A percentile compares a stretch with the other conserved stretches of the same genome.
Evolutionary conservation across 306 rosid genomes (phyloP).

Genomic region (Begonia fuchsioides): DNA sequence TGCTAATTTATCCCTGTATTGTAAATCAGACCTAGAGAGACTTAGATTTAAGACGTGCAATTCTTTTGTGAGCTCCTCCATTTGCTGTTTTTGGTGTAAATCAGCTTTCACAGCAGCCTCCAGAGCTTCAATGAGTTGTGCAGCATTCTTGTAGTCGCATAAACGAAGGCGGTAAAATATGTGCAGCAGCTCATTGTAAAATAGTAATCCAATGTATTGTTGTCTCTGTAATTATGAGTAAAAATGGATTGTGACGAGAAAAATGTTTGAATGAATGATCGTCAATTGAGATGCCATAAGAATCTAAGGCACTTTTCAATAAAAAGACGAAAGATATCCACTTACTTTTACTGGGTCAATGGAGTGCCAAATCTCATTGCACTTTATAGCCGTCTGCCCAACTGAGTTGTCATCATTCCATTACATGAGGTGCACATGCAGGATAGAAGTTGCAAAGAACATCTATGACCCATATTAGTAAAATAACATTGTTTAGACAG

Average conservation of each 20-base stretch:
- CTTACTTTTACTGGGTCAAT: conserved; percentile 60
- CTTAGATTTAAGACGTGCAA: conserved; percentile 54
- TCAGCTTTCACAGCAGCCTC: conserved; percentile 88
- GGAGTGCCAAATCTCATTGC: conserved; percentile 71
- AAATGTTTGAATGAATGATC: too few relatives aligned
- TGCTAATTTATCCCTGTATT: conserved; percentile 64
- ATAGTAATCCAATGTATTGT: conserved; percentile 69
- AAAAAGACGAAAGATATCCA: too few relatives aligned
- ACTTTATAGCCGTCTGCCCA: conserved; percentile 63
- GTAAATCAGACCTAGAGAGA: conserved; percentile 76
- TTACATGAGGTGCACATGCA: conserved; percentile 90
- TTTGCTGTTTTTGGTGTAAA: conserved; percentile 44
- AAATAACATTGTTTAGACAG: background rate
- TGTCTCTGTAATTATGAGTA: conserved; percentile 21
- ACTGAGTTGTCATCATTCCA: conserved; percentile 73
- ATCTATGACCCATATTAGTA: conserved; percentile 34
- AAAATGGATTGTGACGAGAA: too few relatives aligned
- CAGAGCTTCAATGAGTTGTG: conserved; percentile 70
- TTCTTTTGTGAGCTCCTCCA: conserved; percentile 59
- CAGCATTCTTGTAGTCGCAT: conserved; percentile 93
- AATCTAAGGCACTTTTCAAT: too few relatives aligned
- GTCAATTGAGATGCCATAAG: too few relatives aligned
- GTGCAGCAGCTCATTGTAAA: conserved; percentile 81
- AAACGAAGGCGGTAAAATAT: conserved; percentile 76
- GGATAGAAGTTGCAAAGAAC: conserved; percentile 84